Evolutionary conservation across 306 rosid species (phyloP).

Genomic region (Arachis stenosperma): DNA sequence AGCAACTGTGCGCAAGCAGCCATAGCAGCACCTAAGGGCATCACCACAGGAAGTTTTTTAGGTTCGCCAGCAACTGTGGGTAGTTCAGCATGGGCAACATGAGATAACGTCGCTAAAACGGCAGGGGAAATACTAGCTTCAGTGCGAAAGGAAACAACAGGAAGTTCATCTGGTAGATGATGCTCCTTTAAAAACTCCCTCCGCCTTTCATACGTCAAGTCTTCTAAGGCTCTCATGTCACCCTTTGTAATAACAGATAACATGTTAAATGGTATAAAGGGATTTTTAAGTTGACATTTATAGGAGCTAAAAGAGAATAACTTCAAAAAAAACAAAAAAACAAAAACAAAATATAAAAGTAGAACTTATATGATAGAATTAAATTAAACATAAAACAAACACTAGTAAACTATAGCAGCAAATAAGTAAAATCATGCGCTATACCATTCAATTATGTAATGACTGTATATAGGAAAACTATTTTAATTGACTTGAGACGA

Average conservation of each 20-base stretch:
- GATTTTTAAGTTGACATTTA: constrained; percentile 26
- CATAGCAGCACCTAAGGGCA: constrained; percentile 96
- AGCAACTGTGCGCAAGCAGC: constrained; percentile 96
- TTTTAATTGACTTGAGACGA: not conserved
- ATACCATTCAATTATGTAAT: not conserved
- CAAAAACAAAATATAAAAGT: not conserved
- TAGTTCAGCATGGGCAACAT: constrained; percentile 88
- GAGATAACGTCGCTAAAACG: constrained; percentile 79
- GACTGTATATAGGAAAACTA: no score
- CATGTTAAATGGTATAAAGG: constrained; percentile 27
- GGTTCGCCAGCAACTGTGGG: constrained; percentile 62
- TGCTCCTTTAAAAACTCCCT: constrained; percentile 74
- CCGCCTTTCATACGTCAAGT: constrained; percentile 88
- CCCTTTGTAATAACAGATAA: constrained; percentile 62
- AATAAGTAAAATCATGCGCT: constrained; percentile 1
- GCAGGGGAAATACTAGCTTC: constrained; percentile 88
- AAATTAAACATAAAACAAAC: constrained; percentile 14
- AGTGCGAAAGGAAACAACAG: constrained; percentile 77
- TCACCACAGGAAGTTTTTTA: constrained; percentile 77
- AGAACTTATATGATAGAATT: constrained; percentile 1
- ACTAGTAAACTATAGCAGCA: not conserved
- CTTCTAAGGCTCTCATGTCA: constrained; percentile 95
- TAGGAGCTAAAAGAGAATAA: not conserved
- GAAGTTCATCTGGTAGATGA: constrained; percentile 78
- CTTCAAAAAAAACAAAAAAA: not conserved